Percentiles rank a stretch among this genome's conserved stretches.
Evolutionary conservation across 2,329 filamentous ascomycete genomes (phyloP).

Genomic region (Arthrobotrys pseudoclavata): DNA sequence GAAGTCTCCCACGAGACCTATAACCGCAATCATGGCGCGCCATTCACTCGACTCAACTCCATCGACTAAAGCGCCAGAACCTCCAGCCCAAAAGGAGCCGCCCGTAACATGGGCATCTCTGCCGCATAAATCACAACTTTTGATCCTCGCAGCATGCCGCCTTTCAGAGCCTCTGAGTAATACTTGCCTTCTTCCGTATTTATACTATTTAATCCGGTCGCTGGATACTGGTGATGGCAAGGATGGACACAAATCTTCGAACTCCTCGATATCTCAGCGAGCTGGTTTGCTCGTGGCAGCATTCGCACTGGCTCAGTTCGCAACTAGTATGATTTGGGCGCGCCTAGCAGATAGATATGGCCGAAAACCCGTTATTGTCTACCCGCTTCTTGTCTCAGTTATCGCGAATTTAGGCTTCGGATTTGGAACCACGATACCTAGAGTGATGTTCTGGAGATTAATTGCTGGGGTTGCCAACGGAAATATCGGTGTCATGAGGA

Average conservation of each 20-base stretch:
- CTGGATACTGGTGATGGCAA: slow-evolving; percentile 68
- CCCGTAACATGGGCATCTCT: slow-evolving; percentile 79
- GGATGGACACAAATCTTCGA: slow-evolving; percentile 66
- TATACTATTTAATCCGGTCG: slow-evolving; percentile 89
- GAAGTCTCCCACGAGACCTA: neutral
- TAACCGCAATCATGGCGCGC: slow-evolving; percentile 15
- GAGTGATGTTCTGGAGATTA: slow-evolving; percentile 76
- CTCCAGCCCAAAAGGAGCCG: slow-evolving; percentile 62
- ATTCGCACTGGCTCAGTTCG: slow-evolving; percentile 85
- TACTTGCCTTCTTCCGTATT: slow-evolving; percentile 81
- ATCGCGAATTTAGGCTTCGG: slow-evolving; percentile 79
- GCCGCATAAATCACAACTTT: slow-evolving; percentile 81
- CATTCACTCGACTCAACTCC: slow-evolving; percentile 21
- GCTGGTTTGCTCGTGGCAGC: slow-evolving; percentile 83
- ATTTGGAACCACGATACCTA: slow-evolving; percentile 75
- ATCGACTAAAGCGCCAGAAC: neutral
- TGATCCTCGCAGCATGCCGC: slow-evolving; percentile 82
- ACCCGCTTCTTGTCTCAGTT: slow-evolving; percentile 79
- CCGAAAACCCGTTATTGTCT: slow-evolving; percentile 81
- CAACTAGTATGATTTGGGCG: slow-evolving; percentile 87
- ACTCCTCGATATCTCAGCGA: slow-evolving; percentile 79
- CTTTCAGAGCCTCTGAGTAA: slow-evolving; percentile 86
- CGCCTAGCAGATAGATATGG: slow-evolving; percentile 76
- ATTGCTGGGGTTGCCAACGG: slow-evolving; percentile 79
- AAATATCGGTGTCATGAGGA: slow-evolving; percentile 81